phyloP scores from a whole-genome alignment of 257 asterid genomes.

The Nicotiana sylvestris region DNA sequence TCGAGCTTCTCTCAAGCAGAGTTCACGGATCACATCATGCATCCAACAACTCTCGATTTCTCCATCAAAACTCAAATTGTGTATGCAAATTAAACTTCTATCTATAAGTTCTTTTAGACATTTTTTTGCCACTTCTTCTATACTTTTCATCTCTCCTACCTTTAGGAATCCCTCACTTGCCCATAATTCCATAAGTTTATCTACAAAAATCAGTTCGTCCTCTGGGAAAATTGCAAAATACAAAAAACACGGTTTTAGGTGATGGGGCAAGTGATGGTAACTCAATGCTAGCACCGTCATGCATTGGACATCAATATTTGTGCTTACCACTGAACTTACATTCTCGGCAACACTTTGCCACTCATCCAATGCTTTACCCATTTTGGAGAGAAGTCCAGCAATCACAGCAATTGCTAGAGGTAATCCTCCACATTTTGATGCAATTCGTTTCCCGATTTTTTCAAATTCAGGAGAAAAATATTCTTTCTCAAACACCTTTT shows the following conservation, averaged over 20 bases:
- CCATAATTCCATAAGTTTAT: slow-evolving; percentile 1
- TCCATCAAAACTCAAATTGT: not conserved
- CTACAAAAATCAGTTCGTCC: not conserved
- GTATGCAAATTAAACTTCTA: not conserved
- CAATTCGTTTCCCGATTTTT: slow-evolving; percentile 5
- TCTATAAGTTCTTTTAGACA: not conserved
- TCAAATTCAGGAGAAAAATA: not conserved
- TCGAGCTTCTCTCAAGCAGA: slow-evolving; percentile 14
- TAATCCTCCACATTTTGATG: slow-evolving; percentile 10
- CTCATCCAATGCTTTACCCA: not conserved
- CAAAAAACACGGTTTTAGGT: slow-evolving; percentile 12
- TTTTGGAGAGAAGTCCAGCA: slow-evolving; percentile 11
- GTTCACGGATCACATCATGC: slow-evolving; percentile 6
- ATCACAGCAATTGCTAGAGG: not conserved
- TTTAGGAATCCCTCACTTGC: slow-evolving; percentile 15
- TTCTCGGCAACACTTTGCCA: slow-evolving; percentile 6
- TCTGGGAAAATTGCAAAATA: not conserved
- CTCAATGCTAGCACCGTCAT: slow-evolving; percentile 5
- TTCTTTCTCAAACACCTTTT: not conserved
- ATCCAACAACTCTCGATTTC: not conserved
- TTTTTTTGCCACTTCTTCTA: slow-evolving; percentile 8
- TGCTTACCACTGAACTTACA: slow-evolving; percentile 1
- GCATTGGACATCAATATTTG: not conserved
- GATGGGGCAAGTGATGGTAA: slow-evolving; percentile 16
- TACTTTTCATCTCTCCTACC: not conserved